phyloP scores from a whole-genome alignment of 106 monocot species.

The Phalaenopsis equestris region DNA sequence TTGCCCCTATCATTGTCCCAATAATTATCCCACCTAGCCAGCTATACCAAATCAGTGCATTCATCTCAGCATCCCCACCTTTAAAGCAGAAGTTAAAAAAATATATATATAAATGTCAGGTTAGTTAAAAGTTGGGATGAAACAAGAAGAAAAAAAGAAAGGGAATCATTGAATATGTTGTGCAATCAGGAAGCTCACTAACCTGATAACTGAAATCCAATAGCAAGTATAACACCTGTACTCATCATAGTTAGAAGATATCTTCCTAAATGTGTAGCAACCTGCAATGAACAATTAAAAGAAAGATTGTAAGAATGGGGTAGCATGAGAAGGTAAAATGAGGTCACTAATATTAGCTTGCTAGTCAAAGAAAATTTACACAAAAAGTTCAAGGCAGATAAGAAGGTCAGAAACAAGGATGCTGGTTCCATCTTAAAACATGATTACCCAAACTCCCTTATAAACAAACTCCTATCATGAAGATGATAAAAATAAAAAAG shows the following conservation, averaged over 20 bases:
- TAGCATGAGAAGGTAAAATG: neutral
- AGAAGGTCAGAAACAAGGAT: neutral
- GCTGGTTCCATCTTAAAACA: neutral
- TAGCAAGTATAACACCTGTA: slow-evolving; percentile 82
- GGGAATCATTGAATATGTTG: neutral
- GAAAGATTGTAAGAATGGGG: neutral
- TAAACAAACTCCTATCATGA: neutral
- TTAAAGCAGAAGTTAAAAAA: slow-evolving; percentile 12
- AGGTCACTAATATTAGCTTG: neutral
- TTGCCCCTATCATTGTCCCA: slow-evolving; percentile 93
- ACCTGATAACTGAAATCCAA: slow-evolving; percentile 97
- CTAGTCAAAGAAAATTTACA: neutral
- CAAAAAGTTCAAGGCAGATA: neutral
- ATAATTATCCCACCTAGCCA: slow-evolving; percentile 96
- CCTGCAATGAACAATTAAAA: slow-evolving; percentile 16
- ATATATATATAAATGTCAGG: neutral
- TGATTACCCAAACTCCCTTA: neutral
- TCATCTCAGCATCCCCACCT: slow-evolving; percentile 90
- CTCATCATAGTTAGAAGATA: slow-evolving; percentile 94
- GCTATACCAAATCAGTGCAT: slow-evolving; percentile 95
- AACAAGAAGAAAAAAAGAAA: slow-evolving; percentile 4
- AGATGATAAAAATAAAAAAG: neutral
- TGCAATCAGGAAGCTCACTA: neutral
- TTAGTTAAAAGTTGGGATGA: neutral
- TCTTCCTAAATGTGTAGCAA: slow-evolving; percentile 66